Percentiles rank a stretch among this genome's conserved stretches.
Evolutionary conservation across 129 eudicot species (phyloP).

Genomic region (Centaurea solstitialis): DNA sequence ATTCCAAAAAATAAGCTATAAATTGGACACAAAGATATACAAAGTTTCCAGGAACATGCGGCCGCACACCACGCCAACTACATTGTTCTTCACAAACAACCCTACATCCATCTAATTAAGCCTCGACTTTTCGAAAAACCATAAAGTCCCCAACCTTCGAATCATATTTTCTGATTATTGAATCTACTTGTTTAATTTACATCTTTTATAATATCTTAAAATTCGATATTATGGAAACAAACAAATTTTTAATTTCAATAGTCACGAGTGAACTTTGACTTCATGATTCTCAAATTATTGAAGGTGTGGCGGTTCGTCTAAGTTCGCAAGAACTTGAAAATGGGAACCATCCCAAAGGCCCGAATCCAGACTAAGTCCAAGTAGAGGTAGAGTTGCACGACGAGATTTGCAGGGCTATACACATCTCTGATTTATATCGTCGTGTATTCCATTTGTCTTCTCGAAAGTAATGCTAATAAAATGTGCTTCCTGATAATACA

Average conservation of each 20-base stretch:
- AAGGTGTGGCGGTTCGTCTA: neutral
- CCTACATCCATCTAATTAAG: neutral
- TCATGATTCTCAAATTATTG: neutral
- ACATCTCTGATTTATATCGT: no score
- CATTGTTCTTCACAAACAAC: constrained; percentile 27
- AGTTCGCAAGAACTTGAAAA: neutral
- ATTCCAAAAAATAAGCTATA: constrained; percentile 6
- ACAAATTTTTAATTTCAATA: neutral
- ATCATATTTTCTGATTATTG: neutral
- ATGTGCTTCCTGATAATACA: neutral
- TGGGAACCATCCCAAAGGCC: neutral
- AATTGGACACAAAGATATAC: neutral
- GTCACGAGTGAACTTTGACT: neutral
- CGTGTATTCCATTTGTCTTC: neutral
- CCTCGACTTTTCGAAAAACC: constrained; percentile 9
- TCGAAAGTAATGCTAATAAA: neutral
- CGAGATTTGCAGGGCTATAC: neutral
- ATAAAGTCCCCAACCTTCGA: neutral
- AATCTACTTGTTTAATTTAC: neutral
- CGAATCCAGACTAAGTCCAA: neutral
- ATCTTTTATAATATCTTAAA: neutral
- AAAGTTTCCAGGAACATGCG: neutral
- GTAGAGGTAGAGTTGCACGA: neutral
- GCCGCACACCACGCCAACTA: neutral
- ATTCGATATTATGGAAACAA: neutral